Conservation (phyloP, 2,329 filamentous ascomycete genomes). For the Fragosphaeria purpurea region DNA sequence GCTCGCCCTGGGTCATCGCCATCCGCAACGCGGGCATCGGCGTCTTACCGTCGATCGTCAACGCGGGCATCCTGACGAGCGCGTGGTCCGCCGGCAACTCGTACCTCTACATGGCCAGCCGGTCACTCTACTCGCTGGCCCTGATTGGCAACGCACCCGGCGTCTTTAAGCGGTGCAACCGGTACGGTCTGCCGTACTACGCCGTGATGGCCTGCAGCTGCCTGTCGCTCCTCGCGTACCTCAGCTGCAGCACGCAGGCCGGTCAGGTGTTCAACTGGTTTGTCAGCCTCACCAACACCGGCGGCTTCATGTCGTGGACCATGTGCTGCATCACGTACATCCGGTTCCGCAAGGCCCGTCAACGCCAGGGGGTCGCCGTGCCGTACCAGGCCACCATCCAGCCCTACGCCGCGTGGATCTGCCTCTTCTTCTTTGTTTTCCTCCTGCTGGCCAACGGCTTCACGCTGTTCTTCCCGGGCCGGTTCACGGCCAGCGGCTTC, state of each 20-base stretch:
- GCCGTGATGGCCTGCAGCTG: constrained; percentile 24
- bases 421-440: constrained; percentile 36
- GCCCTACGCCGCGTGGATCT: constrained; percentile 55
- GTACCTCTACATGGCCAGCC: constrained; percentile 38
- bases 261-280: constrained; percentile 29
- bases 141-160: constrained; percentile 29
- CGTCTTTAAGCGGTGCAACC: constrained; percentile 23
- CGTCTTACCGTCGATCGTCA: constrained; percentile 44
- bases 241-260: constrained; percentile 27
- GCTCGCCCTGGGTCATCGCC: constrained; percentile 41
- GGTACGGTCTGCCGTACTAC: constrained; percentile 26
- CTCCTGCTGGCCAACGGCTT: constrained; percentile 21
- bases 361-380: constrained; percentile 23
- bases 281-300: constrained; percentile 30
- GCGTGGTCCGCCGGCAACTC: constrained; percentile 51
- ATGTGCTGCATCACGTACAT: constrained; percentile 28
- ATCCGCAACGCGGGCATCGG: constrained; percentile 41
- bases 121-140: constrained; percentile 29
- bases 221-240: constrained; percentile 28
- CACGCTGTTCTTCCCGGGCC: constrained; percentile 20
- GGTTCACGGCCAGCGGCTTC: constrained; percentile 22
- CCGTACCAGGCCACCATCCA: constrained; percentile 49
- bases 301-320: constrained; percentile 32
- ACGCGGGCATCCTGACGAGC: constrained; percentile 46
- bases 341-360: constrained; percentile 25